phyloP scores from a whole-genome alignment of 2,329 filamentous ascomycete genomes.

The Madurella mycetomatis region DNA sequence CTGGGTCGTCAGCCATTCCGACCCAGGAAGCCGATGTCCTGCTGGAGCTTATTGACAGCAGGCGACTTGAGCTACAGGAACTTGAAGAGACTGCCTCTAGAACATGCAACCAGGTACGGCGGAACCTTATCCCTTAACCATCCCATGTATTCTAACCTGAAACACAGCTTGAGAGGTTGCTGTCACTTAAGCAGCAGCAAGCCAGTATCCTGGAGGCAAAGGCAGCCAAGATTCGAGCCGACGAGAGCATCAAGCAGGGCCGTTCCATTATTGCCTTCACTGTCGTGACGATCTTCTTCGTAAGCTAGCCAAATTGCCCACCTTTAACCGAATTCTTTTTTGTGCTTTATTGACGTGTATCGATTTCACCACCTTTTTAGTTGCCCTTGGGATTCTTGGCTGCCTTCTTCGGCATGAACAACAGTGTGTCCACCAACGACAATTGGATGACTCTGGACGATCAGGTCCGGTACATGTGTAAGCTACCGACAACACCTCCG shows the following conservation, averaged over 20 bases:
- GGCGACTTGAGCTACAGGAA: too few species aligned
- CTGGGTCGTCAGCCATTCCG: too few species aligned
- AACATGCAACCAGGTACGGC: slow-evolving; percentile 25
- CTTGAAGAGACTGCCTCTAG: background rate
- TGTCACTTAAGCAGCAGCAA: slow-evolving; percentile 33
- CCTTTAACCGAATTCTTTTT: background rate
- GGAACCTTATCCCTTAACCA: background rate
- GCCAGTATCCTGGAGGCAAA: slow-evolving; percentile 31
- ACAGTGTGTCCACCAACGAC: slow-evolving; percentile 14
- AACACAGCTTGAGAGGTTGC: slow-evolving; percentile 23
- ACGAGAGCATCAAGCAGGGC: slow-evolving; percentile 30
- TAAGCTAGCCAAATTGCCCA: slow-evolving; percentile 9
- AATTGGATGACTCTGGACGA: slow-evolving; percentile 15
- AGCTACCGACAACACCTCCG: background rate
- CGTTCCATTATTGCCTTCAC: slow-evolving; percentile 33
- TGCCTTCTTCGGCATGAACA: slow-evolving; percentile 32
- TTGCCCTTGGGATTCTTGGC: slow-evolving; percentile 31
- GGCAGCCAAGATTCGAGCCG: slow-evolving; percentile 26
- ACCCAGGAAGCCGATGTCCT: too few species aligned
- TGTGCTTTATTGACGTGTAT: too few species aligned
- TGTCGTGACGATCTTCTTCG: slow-evolving; percentile 33
- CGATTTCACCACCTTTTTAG: slow-evolving; percentile 9
- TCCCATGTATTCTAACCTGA: background rate
- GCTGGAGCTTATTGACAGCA: too few species aligned
- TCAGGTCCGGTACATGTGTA: slow-evolving; percentile 23